Percentiles rank a stretch among this genome's conserved stretches.
Evolutionary conservation across 257 asterid genomes (phyloP).

Genomic region (Penstemon davidsonii): DNA sequence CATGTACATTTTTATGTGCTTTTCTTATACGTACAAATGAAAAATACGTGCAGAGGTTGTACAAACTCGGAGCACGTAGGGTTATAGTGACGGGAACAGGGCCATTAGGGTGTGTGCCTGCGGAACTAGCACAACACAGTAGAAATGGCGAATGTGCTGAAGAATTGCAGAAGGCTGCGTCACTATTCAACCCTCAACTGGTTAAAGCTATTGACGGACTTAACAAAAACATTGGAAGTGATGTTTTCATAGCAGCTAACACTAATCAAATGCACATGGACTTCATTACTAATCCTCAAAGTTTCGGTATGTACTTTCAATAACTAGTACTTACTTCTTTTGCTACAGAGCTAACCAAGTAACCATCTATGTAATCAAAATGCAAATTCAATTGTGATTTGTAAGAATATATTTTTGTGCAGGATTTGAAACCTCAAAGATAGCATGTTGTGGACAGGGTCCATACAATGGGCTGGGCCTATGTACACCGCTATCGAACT

Average conservation of each 20-base stretch:
- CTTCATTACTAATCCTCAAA: constrained; percentile 58
- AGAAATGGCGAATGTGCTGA: constrained; percentile 58
- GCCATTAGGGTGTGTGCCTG: constrained; percentile 88
- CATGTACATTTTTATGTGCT: no score
- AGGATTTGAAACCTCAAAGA: constrained; percentile 72
- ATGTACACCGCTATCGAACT: constrained; percentile 65
- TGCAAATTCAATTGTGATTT: no score
- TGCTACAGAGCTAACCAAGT: background rate
- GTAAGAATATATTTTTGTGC: background rate
- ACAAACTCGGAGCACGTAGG: constrained; percentile 58
- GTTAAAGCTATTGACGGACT: constrained; percentile 49
- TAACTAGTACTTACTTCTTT: background rate
- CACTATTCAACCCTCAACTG: constrained; percentile 63
- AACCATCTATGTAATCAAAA: no score
- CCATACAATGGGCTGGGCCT: constrained; percentile 87
- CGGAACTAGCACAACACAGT: constrained; percentile 66
- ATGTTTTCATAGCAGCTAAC: constrained; percentile 63
- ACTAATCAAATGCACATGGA: constrained; percentile 58
- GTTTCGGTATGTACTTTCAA: constrained; percentile 47
- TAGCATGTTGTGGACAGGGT: constrained; percentile 96
- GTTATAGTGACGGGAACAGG: constrained; percentile 93
- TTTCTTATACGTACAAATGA: no score
- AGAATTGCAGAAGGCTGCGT: constrained; percentile 57
- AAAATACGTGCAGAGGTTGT: constrained; percentile 39
- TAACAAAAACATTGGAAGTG: constrained; percentile 46